Evolutionary conservation across 345 rosid genomes (phyloP).

Genomic region (Gynandropsis gynandra): DNA sequence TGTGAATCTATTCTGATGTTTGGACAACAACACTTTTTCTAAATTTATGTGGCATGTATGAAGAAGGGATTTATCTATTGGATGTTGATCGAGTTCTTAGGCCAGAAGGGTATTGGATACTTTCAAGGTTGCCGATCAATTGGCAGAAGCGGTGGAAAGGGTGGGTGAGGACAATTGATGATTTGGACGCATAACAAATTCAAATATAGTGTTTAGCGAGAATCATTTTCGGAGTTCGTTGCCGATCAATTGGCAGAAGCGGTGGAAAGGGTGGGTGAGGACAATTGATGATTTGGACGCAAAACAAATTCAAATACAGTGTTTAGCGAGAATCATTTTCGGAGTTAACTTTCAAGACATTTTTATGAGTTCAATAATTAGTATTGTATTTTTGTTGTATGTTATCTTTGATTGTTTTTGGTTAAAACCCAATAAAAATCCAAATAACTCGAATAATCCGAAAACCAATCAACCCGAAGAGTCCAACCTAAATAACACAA

Average conservation of each 20-base stretch:
- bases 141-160: conserved; percentile 79
- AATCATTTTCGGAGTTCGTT: too few relatives aligned
- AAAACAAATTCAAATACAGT: conserved; percentile 55
- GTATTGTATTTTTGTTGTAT: too few relatives aligned
- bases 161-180: conserved; percentile 58
- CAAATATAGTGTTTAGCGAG: conserved; percentile 50
- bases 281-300: conserved; percentile 46
- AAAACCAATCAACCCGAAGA: too few relatives aligned
- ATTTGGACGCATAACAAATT: conserved; percentile 53
- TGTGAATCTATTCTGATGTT: too few relatives aligned
- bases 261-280: conserved; percentile 81
- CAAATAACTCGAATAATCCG: too few relatives aligned
- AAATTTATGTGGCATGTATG: too few relatives aligned
- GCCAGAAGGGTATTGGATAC: conserved; percentile 88
- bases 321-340: conserved; percentile 48
- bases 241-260: conserved; percentile 77
- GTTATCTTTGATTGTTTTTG: too few relatives aligned
- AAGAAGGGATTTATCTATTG: conserved; percentile 74
- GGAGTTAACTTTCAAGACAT: too few relatives aligned
- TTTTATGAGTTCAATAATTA: too few relatives aligned
- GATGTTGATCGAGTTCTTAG: conserved; percentile 81
- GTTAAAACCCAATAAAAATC: too few relatives aligned
- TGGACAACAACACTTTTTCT: too few relatives aligned
- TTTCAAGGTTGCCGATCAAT: conserved; percentile 89
- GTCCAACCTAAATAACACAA: too few relatives aligned